Conservation (phyloP, 345 rosid species). For the Dimocarpus longan region DNA sequence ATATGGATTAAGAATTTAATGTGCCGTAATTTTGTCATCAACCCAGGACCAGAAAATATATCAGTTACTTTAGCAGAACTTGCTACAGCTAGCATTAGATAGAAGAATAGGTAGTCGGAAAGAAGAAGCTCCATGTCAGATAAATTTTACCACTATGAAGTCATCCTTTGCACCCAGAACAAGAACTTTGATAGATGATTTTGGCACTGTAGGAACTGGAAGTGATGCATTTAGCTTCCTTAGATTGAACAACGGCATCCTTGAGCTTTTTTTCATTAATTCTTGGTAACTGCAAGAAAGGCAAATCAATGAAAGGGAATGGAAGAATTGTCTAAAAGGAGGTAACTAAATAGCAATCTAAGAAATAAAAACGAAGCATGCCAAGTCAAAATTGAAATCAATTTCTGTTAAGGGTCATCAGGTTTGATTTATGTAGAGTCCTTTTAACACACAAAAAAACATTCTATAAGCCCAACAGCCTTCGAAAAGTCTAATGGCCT, state of each 20-base stretch:
- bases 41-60: not conserved
- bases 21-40: not conserved
- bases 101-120: not conserved
- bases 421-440: not conserved
- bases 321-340: not conserved
- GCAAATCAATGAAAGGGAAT: constrained; percentile 3
- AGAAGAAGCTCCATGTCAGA: not conserved
- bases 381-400: not conserved
- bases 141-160: constrained; percentile 73
- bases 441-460: not conserved
- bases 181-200: constrained; percentile 51
- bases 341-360: not conserved
- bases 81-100: not conserved
- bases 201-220: constrained; percentile 67
- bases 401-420: not conserved
- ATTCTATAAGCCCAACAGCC: not conserved
- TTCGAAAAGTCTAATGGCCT: not conserved
- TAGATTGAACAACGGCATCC: constrained; percentile 75
- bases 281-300: constrained; percentile 67
- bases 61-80: not conserved
- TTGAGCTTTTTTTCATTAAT: constrained; percentile 77
- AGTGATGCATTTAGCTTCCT: constrained; percentile 85
- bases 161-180: constrained; percentile 79
- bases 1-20: not conserved
- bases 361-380: not conserved